Evolutionary conservation across 768 basidiomycete species (phyloP), one percentile per base, ranked within the genome.

Genomic region (Leucosporidium creatinivorum): DNA sequence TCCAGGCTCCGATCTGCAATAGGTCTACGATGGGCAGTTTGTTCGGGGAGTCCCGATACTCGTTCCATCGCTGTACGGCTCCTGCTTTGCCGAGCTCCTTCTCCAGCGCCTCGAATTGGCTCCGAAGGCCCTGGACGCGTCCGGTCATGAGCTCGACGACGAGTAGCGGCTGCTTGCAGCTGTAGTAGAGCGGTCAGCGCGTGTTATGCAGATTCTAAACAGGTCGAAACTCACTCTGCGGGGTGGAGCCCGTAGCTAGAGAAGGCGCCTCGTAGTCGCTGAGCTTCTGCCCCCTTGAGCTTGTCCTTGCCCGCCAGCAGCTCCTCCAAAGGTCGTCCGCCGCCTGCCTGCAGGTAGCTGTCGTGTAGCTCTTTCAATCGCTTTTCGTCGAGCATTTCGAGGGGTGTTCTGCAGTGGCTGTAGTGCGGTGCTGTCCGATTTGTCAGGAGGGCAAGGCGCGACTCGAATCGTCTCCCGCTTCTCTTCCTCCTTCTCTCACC

Each of bases 251-350:
- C 26, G 26, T 47, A 49, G n/a, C 44, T 28, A 33, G 33, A 33
- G 47, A 48, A 47, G 17, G n/a, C 25, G 21, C 39, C 36, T 3
- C 58, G n/a, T 2, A 60, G 44, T 9, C 58, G 58, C 25, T 60
- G 58, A 19, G 58, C 58, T 21, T 60, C 58, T 18, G 58, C 58
- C 3, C 58, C 58, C 25, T 49, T 47, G 44, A 60, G 58, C 58
- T 44, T 25, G 44, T 60, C 44, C 25, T 28, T 25, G 7, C 17
- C 15, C 15, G 23, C 44, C 4, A 60, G 47, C 26, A 60, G 58
- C 58, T 60, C 58, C 25, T 47, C 58, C 18, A 60, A 47, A 4
- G 58, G 44, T n/a, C 58, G 58, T 4, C 55, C 55, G 18, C 52
- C 52, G 31, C 58, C 58, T 28, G 18, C 0, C 3, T 9, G 13